Evolutionary conservation across 2,329 filamentous ascomycete genomes (phyloP).

Genomic region (Sclerotinia sclerotiorum): DNA sequence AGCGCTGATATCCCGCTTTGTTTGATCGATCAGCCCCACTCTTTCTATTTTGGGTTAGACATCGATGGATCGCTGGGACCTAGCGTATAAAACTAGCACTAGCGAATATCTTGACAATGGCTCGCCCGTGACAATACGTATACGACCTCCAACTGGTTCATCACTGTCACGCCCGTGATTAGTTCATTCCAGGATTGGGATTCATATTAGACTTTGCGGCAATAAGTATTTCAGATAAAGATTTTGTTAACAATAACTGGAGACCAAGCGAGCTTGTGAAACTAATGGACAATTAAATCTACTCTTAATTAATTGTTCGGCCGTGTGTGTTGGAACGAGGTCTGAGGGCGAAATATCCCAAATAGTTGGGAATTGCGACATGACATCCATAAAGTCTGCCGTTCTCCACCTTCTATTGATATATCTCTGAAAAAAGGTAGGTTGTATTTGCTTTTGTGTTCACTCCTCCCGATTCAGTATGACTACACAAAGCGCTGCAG

Average conservation of each 20-base stretch:
- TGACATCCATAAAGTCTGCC: conserved; percentile 7
- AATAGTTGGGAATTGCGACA: background rate
- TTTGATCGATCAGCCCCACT: background rate
- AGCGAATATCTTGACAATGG: background rate
- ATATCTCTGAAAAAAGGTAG: background rate
- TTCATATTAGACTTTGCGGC: conserved; percentile 3
- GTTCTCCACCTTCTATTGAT: conserved; percentile 8
- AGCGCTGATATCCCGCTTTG: background rate
- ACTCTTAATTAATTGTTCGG: background rate
- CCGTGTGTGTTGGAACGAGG: conserved; percentile 9
- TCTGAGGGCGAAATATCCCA: conserved; percentile 6
- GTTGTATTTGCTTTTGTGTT: background rate
- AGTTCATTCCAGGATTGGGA: background rate
- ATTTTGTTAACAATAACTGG: background rate
- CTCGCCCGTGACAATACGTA: background rate
- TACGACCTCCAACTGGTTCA: background rate
- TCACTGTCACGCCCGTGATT: background rate
- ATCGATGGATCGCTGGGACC: background rate
- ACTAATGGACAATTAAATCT: background rate
- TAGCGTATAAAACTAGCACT: background rate
- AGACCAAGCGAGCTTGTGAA: background rate
- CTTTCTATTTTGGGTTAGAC: background rate
- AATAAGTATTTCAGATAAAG: background rate
- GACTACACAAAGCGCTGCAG: conserved; percentile 12
- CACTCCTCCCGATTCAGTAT: conserved; percentile 6